These are phyloP conservation scores for Chaetomium sp. DNA, from an alignment of 2,329 filamentous ascomycete species.

Conservation along the genomic window DNA sequence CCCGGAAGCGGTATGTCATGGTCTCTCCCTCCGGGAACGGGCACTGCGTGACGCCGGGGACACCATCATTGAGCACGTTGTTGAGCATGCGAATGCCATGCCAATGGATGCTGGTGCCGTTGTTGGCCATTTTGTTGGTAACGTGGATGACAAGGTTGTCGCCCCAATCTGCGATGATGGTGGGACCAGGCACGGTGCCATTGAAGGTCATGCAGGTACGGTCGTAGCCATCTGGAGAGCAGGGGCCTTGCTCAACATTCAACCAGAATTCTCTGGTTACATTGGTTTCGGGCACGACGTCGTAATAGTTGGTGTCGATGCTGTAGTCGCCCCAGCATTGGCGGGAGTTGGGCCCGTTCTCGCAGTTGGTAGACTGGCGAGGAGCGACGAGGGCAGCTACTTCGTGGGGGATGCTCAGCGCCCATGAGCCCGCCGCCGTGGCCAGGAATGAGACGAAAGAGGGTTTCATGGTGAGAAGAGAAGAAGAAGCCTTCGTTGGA, in stretches of 20 bases:
- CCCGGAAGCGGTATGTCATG: slow-evolving; percentile 32
- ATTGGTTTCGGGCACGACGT: slow-evolving; percentile 21
- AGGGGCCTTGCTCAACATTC: slow-evolving; percentile 17
- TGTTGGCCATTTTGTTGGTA: slow-evolving; percentile 29
- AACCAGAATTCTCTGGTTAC: slow-evolving; percentile 24
- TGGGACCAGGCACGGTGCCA: slow-evolving; percentile 29
- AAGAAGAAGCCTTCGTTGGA: too few species aligned
- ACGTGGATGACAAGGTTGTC: slow-evolving; percentile 24
- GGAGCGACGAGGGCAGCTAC: slow-evolving; percentile 6
- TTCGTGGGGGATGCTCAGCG: slow-evolving; percentile 12
- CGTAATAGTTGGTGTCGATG: slow-evolving; percentile 31
- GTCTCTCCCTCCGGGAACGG: slow-evolving; percentile 32
- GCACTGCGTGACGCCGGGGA: slow-evolving; percentile 35
- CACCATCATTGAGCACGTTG: slow-evolving; percentile 32
- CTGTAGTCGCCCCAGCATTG: slow-evolving; percentile 28
- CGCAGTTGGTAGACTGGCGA: slow-evolving; percentile 11
- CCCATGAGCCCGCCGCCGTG: background rate
- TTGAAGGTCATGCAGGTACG: slow-evolving; percentile 28
- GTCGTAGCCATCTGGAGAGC: slow-evolving; percentile 22
- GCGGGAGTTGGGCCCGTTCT: slow-evolving; percentile 26
- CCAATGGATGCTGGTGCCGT: slow-evolving; percentile 36
- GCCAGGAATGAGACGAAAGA: slow-evolving; percentile 8
- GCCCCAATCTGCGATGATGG: slow-evolving; percentile 32
- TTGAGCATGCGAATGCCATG: slow-evolving; percentile 31
- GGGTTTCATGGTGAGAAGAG: slow-evolving; percentile 6